These are phyloP conservation scores for Claviceps sorghi DNA, from an alignment of 2,329 filamentous ascomycete genomes.

Conservation along the genomic window DNA sequence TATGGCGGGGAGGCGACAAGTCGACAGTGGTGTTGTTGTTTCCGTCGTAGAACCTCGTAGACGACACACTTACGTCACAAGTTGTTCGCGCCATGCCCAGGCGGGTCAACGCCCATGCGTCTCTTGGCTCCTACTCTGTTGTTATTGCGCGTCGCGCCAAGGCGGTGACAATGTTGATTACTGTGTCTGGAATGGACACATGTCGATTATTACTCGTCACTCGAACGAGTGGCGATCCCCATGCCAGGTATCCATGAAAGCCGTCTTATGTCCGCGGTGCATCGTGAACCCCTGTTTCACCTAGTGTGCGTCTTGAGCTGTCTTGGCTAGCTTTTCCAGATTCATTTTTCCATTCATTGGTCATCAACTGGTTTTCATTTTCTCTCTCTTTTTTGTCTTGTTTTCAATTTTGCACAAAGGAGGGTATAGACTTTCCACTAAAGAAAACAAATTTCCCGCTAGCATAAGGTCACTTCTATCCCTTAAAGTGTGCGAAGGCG, in stretches of 20 bases:
- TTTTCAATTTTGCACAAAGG: no score
- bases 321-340: not conserved
- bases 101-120: not conserved
- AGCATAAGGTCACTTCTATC: no score
- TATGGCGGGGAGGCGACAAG: not conserved
- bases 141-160: not conserved
- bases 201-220: not conserved
- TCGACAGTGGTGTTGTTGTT: not conserved
- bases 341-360: not conserved
- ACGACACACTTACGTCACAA: conserved; percentile 4
- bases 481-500: no score
- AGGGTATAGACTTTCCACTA: no score
- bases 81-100: not conserved
- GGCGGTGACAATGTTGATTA: no score
- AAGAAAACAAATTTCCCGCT: no score
- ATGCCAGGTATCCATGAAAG: not conserved
- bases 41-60: not conserved
- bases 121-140: not conserved
- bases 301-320: not conserved
- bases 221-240: not conserved
- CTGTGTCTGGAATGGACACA: not conserved
- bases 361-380: no score
- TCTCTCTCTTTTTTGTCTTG: no score
- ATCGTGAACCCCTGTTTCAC: not conserved
- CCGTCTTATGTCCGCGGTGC: not conserved